Evolutionary conservation across 2,329 filamentous ascomycete species (phyloP).

Genomic region (Exophiala aquamarina): DNA sequence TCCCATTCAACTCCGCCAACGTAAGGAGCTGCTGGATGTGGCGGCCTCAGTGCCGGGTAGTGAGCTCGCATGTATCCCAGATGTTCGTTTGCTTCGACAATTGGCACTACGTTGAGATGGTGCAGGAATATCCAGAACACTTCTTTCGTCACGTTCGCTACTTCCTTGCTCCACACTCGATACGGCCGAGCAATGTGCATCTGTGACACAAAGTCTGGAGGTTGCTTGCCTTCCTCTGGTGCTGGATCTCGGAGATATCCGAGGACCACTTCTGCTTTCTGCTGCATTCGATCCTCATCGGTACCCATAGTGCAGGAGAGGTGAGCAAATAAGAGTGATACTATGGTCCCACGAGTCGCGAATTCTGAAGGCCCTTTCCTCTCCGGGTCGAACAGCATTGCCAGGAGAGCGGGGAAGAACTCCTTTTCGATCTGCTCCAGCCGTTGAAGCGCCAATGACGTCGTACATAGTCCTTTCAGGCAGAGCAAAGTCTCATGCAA

Average conservation of each 20-base stretch:
- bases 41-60: constrained; percentile 83
- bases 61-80: constrained; percentile 54
- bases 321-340: constrained; percentile 85
- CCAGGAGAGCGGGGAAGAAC: constrained; percentile 81
- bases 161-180: constrained; percentile 90
- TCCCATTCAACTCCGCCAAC: constrained; percentile 99
- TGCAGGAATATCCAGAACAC: constrained; percentile 99
- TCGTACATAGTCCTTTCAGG: constrained; percentile 91
- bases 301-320: constrained; percentile 61
- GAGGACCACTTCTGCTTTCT: constrained; percentile 72
- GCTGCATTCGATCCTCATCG: constrained; percentile 59
- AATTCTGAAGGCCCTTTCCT: constrained; percentile 98
- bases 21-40: constrained; percentile 91
- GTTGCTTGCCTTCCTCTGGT: constrained; percentile 71
- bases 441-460: constrained; percentile 78
- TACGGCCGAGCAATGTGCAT: constrained; percentile 88
- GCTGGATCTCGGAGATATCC: constrained; percentile 77
- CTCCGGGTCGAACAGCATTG: constrained; percentile 95
- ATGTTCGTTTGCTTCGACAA: constrained; percentile 34
- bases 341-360: constrained; percentile 85
- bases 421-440: constrained; percentile 75
- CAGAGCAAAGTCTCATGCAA: constrained; percentile 91
- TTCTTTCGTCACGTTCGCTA: constrained; percentile 90
- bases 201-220: constrained; percentile 81
- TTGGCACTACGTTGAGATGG: constrained; percentile 80